Evolutionary conservation across 2,329 filamentous ascomycete species (phyloP).

Genomic region (Pseudocercospora fijiensis): DNA sequence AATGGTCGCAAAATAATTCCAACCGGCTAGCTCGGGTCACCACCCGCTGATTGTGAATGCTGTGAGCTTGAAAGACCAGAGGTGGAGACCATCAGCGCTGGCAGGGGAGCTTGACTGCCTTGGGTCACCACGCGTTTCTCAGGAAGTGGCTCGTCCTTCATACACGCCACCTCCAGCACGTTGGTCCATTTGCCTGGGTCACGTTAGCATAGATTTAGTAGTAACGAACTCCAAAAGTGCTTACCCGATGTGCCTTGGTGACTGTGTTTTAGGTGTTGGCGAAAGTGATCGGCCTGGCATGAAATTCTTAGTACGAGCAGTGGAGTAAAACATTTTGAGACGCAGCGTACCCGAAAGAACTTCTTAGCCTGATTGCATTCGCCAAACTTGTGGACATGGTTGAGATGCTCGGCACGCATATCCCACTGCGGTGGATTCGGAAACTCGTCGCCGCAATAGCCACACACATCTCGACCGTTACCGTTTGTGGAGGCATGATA

Average conservation of each 20-base stretch:
- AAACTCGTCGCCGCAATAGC: conserved; percentile 95
- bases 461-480: conserved; percentile 73
- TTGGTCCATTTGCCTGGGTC: conserved; percentile 96
- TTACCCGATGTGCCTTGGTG: conserved; percentile 21
- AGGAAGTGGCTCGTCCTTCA: conserved; percentile 78
- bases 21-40: conserved; percentile 12
- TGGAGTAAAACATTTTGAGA: not conserved
- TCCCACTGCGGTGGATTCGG: conserved; percentile 87
- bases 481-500: conserved; percentile 75
- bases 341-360: conserved; percentile 67
- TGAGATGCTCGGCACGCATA: conserved; percentile 78
- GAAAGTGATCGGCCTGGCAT: conserved; percentile 78
- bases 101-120: conserved; percentile 23
- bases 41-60: conserved; percentile 2
- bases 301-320: conserved; percentile 8
- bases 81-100: conserved; percentile 32
- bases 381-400: conserved; percentile 90
- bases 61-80: conserved; percentile 23
- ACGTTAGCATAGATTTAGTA: conserved; percentile 77
- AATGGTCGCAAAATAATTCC: not conserved
- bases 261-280: conserved; percentile 89
- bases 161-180: conserved; percentile 93
- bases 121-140: conserved; percentile 34
- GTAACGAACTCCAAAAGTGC: not conserved
- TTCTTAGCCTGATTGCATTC: conserved; percentile 99